A percentile compares a stretch with the other conserved stretches of the same genome.
Evolutionary conservation across 139 green algal genomes (phyloP).

Genomic region (Marvania coccoides): DNA sequence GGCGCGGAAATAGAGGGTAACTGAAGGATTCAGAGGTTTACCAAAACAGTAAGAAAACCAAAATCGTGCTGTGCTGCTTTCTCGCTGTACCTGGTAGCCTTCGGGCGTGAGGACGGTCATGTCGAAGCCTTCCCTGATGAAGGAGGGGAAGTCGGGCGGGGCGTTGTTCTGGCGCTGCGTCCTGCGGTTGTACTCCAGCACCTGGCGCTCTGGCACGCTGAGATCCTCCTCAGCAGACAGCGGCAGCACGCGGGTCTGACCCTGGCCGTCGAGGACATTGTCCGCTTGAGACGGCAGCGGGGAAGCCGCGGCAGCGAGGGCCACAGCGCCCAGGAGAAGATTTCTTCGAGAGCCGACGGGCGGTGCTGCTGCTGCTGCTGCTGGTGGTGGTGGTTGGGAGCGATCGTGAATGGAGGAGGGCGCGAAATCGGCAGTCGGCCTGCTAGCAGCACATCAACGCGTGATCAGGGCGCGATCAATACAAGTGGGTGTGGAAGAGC

Average conservation of each 20-base stretch:
- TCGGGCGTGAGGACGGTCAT: constrained; percentile 52
- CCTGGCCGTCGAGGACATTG: constrained; percentile 24
- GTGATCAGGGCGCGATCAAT: too few species aligned
- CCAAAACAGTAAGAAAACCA: too few species aligned
- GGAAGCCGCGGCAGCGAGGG: neutral
- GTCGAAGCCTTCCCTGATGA: constrained; percentile 86
- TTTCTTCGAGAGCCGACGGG: neutral
- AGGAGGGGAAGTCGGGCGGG: constrained; percentile 72
- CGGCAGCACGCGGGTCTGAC: constrained; percentile 9
- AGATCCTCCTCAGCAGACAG: neutral
- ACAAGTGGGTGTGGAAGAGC: too few species aligned
- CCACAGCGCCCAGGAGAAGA: neutral
- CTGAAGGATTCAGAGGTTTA: neutral
- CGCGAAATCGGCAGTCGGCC: neutral
- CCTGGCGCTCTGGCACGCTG: constrained; percentile 12
- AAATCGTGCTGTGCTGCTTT: too few species aligned
- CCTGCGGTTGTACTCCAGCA: constrained; percentile 69
- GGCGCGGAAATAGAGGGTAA: too few species aligned
- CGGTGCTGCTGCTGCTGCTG: too few species aligned
- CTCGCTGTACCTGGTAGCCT: constrained; percentile 9
- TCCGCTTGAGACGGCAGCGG: neutral
- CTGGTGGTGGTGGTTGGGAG: too few species aligned
- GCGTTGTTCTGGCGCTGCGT: constrained; percentile 79
- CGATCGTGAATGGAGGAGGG: neutral
- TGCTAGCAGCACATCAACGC: too few species aligned